Evolutionary conservation across 164 flowering plant species (phyloP), one percentile per base, ranked within the genome.

Genomic region (Kingdonia uniflora): DNA sequence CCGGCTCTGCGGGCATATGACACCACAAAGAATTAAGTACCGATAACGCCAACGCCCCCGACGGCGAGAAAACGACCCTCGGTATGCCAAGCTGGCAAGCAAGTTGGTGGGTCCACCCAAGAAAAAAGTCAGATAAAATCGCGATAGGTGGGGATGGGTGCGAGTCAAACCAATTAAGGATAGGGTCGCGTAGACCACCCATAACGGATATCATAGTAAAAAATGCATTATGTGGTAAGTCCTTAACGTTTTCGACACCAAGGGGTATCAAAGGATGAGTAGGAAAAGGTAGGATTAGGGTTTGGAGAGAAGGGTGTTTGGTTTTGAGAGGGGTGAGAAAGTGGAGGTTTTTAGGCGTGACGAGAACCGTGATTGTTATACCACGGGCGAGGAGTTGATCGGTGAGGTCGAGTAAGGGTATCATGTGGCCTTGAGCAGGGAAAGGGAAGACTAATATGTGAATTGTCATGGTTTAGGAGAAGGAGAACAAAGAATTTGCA

Each of bases 341-440:
- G 2, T 76, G 80, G 51, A 80, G 82, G 74, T 80, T 84, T n/a
- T 69, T 69, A 43, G 84, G 85, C 0, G 88, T 81, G 65, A 74
- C 63, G 24, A 80, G 3, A 55, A 81, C 44, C 62, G 89, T 82
- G 64, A 79, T 55, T 51, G 70, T 43, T 37, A 78, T n/a, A 45
- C 71, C 67, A 6, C 57, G 74, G 54, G 52, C 54, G 57, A 60
- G 49, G 8, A 84, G 71, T 8, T 67, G 80, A 65, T 75, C 79
- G 57, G 79, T 60, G 5, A 82, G 68, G 54, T 84, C 82, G 11
- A 87, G 74, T n/a, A 76, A 65, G 2, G 92, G 70, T 0, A 79
- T 69, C 66, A 73, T 72, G 68, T 87, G 92, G 42, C 96, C 96
- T 62, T 80, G 83, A 0, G 92, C 83, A 16, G 88, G 82, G 70